Percentiles rank a stretch among this genome's conserved stretches.
Evolutionary conservation across 805 yeast species (phyloP).

Genomic region (Naumovozyma dairenensis): DNA sequence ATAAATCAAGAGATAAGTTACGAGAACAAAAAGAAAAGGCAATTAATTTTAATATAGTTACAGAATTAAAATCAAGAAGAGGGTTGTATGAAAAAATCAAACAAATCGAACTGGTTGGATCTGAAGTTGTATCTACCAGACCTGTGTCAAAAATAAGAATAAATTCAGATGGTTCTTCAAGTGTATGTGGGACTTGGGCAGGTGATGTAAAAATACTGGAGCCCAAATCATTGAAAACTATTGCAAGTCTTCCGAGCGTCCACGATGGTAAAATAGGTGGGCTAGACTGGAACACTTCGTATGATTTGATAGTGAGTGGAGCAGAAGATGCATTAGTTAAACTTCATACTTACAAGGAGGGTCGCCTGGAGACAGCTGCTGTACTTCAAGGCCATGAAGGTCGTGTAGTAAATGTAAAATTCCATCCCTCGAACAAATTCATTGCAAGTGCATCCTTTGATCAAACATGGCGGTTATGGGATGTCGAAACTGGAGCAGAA

Average conservation of each 20-base stretch:
- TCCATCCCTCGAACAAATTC: conserved; percentile 53
- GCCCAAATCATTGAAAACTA: conserved; percentile 29
- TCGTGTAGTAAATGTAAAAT: conserved; percentile 51
- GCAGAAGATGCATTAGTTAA: conserved; percentile 38
- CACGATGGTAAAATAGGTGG: conserved; percentile 61
- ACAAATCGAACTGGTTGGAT: conserved; percentile 42
- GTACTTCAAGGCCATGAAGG: conserved; percentile 36
- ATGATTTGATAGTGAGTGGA: conserved; percentile 30
- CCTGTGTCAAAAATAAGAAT: conserved; percentile 54
- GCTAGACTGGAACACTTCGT: conserved; percentile 48
- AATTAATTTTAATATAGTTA: conserved; percentile 30
- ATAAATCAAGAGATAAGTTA: conserved; percentile 36
- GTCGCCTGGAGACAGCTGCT: conserved; percentile 14
- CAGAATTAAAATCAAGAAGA: conserved; percentile 41
- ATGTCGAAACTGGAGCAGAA: conserved; percentile 39
- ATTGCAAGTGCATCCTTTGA: conserved; percentile 73
- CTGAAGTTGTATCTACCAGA: conserved; percentile 61
- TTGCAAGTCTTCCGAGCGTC: conserved; percentile 10
- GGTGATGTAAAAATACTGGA: conserved; percentile 54
- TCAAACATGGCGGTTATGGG: conserved; percentile 86
- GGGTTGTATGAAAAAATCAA: conserved; percentile 27
- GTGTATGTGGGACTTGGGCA: conserved; percentile 78
- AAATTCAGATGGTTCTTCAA: conserved; percentile 20
- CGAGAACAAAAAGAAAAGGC: conserved; percentile 25
- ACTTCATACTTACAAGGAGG: conserved; percentile 26